phyloP scores from a whole-genome alignment of 495 filamentous ascomycete species.

The Penicillium taxi region DNA sequence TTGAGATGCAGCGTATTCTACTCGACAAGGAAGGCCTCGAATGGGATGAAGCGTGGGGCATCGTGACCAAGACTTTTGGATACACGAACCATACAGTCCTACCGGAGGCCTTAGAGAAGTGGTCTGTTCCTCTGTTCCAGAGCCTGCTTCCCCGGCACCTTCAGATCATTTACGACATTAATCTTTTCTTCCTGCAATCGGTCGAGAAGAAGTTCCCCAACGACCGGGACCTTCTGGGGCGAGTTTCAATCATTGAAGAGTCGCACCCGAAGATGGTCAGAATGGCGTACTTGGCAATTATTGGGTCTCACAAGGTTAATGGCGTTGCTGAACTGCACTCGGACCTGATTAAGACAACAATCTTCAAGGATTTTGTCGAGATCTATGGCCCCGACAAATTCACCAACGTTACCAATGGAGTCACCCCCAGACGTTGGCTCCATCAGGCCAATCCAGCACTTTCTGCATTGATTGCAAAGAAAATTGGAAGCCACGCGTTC shows the following conservation, averaged over 20 bases:
- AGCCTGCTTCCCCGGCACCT: slow-evolving; percentile 89
- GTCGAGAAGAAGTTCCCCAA: slow-evolving; percentile 88
- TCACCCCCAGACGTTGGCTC: slow-evolving; percentile 91
- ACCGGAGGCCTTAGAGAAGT: slow-evolving; percentile 95
- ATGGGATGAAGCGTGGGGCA: slow-evolving; percentile 90
- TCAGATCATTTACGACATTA: slow-evolving; percentile 98
- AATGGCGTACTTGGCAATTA: slow-evolving; percentile 91
- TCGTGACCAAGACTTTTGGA: slow-evolving; percentile 69
- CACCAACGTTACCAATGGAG: slow-evolving; percentile 96
- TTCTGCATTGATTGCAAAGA: slow-evolving; percentile 85
- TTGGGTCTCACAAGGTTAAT: slow-evolving; percentile 98
- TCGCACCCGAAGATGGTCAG: slow-evolving; percentile 95
- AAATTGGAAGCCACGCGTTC: slow-evolving; percentile 73
- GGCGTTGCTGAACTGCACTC: slow-evolving; percentile 96
- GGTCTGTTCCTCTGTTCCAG: slow-evolving; percentile 89
- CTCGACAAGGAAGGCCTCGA: slow-evolving; percentile 82
- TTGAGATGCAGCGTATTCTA: slow-evolving; percentile 88
- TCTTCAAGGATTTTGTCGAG: slow-evolving; percentile 95
- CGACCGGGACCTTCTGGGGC: slow-evolving; percentile 71
- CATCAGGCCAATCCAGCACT: slow-evolving; percentile 94
- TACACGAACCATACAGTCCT: slow-evolving; percentile 99
- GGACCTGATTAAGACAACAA: slow-evolving; percentile 93
- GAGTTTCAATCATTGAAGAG: slow-evolving; percentile 96
- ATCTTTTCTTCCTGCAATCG: slow-evolving; percentile 80
- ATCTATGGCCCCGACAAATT: slow-evolving; percentile 96